phyloP scores from a whole-genome alignment of 352 stramenopile genomes.

The Phytophthora macrochlamydospora region DNA sequence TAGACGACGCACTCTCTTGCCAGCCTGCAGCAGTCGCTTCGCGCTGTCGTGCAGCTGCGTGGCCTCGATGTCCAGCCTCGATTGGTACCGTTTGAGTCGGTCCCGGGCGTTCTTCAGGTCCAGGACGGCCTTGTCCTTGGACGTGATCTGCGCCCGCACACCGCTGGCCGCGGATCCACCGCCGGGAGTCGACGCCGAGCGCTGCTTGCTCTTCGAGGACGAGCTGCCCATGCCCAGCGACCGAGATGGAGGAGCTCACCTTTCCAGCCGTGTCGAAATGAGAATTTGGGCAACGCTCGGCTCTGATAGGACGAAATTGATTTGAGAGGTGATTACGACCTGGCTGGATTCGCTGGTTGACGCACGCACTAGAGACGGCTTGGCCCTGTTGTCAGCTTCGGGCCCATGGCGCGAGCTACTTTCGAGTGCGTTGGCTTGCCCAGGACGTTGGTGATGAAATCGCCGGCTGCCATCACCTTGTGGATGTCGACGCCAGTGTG shows the following conservation, averaged over 20 bases:
- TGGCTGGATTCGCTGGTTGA: too few relatives aligned
- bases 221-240: constrained; percentile 47
- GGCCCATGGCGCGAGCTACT: constrained; percentile 71
- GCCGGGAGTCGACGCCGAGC: constrained; percentile 10
- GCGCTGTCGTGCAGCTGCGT: constrained; percentile 82
- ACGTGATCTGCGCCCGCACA: constrained; percentile 73
- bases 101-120: constrained; percentile 92
- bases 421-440: constrained; percentile 87
- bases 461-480: constrained; percentile 89
- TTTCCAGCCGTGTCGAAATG: neutral
- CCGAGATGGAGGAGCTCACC: neutral
- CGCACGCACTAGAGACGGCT: neutral
- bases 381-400: constrained; percentile 51
- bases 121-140: constrained; percentile 88
- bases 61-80: constrained; percentile 79
- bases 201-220: constrained; percentile 61
- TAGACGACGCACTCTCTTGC: constrained; percentile 51
- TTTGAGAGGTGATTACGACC: neutral
- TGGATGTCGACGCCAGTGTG: constrained; percentile 94
- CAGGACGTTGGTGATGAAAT: constrained; percentile 90
- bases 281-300: neutral
- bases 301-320: constrained; percentile 26
- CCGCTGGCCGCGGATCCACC: constrained; percentile 11
- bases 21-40: constrained; percentile 71
- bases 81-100: constrained; percentile 84